Base-by-base conservation (phyloP, 805 yeast species). In the Candida krabiensis region DNA sequence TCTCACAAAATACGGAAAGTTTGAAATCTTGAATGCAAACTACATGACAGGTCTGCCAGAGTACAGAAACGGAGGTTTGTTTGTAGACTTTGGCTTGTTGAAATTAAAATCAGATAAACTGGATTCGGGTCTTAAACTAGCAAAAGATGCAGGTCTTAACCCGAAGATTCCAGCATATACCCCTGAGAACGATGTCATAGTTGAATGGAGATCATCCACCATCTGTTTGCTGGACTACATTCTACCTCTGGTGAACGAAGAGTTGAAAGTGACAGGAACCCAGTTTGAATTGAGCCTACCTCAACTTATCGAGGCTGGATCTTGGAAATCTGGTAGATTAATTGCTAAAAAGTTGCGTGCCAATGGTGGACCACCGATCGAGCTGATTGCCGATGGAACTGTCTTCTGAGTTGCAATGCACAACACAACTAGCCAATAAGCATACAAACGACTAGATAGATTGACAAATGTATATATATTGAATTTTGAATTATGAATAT, bases 151-250 rank as follows among this genome's bases (percentile, higher is more conserved):
- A 3, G 56, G 58, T 0, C 44, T 54, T 5, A 47, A 48, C 9
- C 46, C 59, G 11, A 47, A 49, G 0, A 63, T 75, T 16, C 84
- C 85, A 26, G 63, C 73, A 2, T 80, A 69, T 46, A 55, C 56
- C 0, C 80, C 83, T 2, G 70, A 67, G 19, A 78, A 77, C 49
- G 84, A 80, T 33, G 73, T 70, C 15, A 78, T 80, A 40, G 81
- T 80, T 9, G 86, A 80, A 52, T 80, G 86, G 86, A 69, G 86
- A 53, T 77, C 83, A 22, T 61, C 70, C 34, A 80, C 82, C 0
- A 72, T 80, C 28, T 79, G 79, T 4, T 61, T 79, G 26, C 57
- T 80, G 31, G 86, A 80, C 51, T 55, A 64, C 44, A 54, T 80
- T 4, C 60, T 79, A 15, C 78, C 77, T 9, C 43, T 73, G 35